A percentile compares a stretch with the other conserved stretches of the same genome.
phyloP scores from a whole-genome alignment of 129 eudicot species.

The Centella asiatica region DNA sequence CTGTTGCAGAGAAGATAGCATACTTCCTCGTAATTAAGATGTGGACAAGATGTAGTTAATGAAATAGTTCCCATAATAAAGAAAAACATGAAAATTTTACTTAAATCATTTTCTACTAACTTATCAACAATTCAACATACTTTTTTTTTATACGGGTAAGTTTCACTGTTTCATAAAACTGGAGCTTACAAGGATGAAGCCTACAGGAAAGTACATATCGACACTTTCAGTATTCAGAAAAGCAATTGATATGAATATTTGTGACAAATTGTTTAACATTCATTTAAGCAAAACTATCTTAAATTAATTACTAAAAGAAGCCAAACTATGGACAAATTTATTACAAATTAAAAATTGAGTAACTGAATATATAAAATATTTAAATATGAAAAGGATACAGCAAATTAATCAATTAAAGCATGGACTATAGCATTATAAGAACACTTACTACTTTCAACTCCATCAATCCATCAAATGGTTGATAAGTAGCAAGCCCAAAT shows the following conservation, averaged over 20 bases:
- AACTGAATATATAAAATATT: too few relatives aligned
- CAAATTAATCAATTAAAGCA: not conserved
- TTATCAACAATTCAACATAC: not conserved
- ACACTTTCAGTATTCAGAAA: not conserved
- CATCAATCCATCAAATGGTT: conserved; percentile 62
- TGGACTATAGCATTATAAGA: not conserved
- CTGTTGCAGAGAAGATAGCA: too few relatives aligned
- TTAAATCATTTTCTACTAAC: not conserved
- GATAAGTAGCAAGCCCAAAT: conserved; percentile 50
- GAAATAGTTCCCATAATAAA: too few relatives aligned
- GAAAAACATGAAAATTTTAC: too few relatives aligned
- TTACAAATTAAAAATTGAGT: too few relatives aligned
- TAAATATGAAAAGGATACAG: not conserved
- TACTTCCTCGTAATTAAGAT: not conserved
- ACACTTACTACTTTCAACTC: conserved; percentile 58
- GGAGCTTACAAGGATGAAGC: not conserved
- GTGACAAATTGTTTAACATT: not conserved
- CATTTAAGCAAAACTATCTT: not conserved
- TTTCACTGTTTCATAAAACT: not conserved
- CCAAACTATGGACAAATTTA: too few relatives aligned
- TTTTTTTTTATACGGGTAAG: conserved; percentile 4
- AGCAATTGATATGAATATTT: not conserved
- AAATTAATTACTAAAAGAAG: not conserved
- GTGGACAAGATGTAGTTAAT: not conserved
- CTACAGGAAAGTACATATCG: not conserved